Evolutionary conservation across 305 asterid genomes (phyloP).

Genomic region (Caryopteris hybrid): DNA sequence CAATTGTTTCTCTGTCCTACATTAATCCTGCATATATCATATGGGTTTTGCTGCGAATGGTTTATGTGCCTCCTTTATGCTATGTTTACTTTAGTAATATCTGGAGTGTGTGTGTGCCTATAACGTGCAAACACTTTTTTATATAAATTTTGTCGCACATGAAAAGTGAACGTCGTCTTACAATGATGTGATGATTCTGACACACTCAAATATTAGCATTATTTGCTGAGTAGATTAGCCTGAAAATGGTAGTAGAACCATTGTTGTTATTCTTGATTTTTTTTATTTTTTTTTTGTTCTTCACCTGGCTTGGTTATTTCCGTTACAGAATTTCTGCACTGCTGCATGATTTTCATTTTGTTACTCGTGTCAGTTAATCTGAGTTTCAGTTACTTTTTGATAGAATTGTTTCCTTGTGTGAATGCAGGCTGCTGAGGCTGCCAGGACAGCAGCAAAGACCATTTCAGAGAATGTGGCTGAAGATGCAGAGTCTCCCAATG

Average conservation of each 20-base stretch:
- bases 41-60: not conserved
- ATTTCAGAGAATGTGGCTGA: slow-evolving; percentile 50
- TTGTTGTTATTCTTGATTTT: not conserved
- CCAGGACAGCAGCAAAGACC: slow-evolving; percentile 75
- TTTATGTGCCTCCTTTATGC: not conserved
- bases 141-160: not conserved
- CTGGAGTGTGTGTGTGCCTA: not conserved
- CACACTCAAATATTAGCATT: not conserved
- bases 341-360: not conserved
- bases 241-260: not conserved
- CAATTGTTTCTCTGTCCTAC: not conserved
- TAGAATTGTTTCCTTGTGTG: slow-evolving; percentile 18
- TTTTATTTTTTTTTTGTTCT: not conserved
- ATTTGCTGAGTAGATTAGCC: not conserved
- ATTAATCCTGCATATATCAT: not conserved
- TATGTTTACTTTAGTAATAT: not conserved
- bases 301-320: not conserved
- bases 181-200: not conserved
- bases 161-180: not conserved
- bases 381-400: not conserved
- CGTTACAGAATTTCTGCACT: not conserved
- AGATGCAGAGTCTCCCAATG: slow-evolving; percentile 63
- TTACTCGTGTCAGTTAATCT: not conserved
- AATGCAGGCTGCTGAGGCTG: slow-evolving; percentile 60
- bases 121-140: not conserved